These are phyloP conservation scores for Aspergillus pseudotamarii DNA, from an alignment of 2,329 filamentous ascomycete species.

Conservation along the genomic window DNA sequence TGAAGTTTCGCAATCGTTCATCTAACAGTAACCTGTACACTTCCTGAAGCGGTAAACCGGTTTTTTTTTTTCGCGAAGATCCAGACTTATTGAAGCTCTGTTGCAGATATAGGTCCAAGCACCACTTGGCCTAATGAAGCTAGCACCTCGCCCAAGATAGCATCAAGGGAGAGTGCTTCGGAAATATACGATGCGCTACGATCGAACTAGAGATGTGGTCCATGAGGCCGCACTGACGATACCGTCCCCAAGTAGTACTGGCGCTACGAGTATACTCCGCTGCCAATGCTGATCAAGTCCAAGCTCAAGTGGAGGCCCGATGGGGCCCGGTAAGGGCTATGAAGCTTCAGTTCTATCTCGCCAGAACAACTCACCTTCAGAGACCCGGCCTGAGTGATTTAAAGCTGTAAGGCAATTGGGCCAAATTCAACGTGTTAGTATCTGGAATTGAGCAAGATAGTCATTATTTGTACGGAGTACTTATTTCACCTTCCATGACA, in stretches of 20 bases:
- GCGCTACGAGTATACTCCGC: background rate
- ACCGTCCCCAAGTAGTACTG: background rate
- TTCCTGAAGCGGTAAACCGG: background rate
- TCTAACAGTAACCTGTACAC: background rate
- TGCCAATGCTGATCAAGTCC: background rate
- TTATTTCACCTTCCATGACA: background rate
- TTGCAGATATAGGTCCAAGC: background rate
- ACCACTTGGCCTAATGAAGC: background rate
- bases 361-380: background rate
- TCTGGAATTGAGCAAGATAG: background rate
- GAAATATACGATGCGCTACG: background rate
- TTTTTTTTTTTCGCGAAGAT: background rate
- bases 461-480: background rate
- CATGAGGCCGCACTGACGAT: background rate
- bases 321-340: background rate
- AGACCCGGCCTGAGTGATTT: background rate
- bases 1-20: background rate
- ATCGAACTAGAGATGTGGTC: background rate
- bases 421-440: background rate
- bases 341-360: background rate
- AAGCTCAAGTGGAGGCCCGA: background rate
- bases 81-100: background rate
- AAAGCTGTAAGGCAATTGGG: background rate
- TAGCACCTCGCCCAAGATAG: too few relatives aligned
- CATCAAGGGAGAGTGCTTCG: background rate